These are phyloP conservation scores for Ophiostoma himal-ulmi DNA, from an alignment of 2,329 filamentous ascomycete species.

Conservation along the genomic window DNA sequence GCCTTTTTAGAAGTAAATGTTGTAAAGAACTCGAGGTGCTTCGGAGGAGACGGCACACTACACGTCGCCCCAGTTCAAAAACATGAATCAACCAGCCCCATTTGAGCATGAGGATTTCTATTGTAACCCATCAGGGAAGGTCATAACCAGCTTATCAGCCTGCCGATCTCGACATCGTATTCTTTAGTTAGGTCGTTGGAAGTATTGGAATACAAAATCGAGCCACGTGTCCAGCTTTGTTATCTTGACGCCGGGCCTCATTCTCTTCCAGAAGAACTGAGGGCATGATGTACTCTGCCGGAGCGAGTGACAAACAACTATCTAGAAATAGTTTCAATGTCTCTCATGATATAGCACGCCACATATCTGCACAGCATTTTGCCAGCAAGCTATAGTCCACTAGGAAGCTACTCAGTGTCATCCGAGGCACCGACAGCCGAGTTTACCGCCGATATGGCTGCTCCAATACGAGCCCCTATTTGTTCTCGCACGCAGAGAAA, in stretches of 20 bases:
- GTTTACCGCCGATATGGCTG: neutral
- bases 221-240: neutral
- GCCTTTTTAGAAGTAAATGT: neutral
- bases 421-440: neutral
- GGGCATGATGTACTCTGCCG: no score
- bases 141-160: neutral
- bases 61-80: neutral
- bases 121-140: constrained; percentile 4
- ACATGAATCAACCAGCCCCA: neutral
- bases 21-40: neutral
- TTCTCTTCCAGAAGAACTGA: neutral
- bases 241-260: neutral
- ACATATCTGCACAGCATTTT: neutral
- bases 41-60: neutral
- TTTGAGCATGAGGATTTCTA: neutral
- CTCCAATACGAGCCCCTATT: neutral
- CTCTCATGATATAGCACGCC: neutral
- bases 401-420: neutral
- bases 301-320: neutral
- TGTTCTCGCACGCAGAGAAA: neutral
- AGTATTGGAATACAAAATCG: neutral
- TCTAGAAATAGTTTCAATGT: neutral
- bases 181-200: neutral
- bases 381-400: neutral
- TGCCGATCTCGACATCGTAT: neutral